These are phyloP conservation scores for Malassezia caprae DNA, from an alignment of 1,284 basidiomycete species.

Conservation along the genomic window DNA sequence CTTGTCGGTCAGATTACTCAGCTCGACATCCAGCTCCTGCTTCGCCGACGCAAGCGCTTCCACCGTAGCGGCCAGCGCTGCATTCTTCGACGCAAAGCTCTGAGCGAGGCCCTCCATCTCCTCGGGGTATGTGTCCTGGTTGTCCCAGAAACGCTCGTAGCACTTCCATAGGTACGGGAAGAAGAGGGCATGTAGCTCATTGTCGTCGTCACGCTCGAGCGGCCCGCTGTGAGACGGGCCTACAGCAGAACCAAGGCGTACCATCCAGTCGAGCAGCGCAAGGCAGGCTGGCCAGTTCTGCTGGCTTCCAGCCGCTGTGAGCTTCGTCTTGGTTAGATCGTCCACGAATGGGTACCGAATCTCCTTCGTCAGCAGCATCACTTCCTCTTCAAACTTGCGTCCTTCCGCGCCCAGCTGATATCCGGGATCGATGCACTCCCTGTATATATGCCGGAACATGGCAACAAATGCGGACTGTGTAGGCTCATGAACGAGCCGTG, in stretches of 20 bases:
- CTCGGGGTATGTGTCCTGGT: slow-evolving; percentile 44
- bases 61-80: slow-evolving; percentile 10
- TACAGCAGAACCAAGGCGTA: slow-evolving; percentile 19
- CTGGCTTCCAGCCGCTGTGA: slow-evolving; percentile 41
- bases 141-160: slow-evolving; percentile 46
- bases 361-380: slow-evolving; percentile 38
- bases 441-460: slow-evolving; percentile 45
- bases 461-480: slow-evolving; percentile 40
- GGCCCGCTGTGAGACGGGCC: slow-evolving; percentile 31
- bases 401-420: slow-evolving; percentile 35
- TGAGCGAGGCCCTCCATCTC: slow-evolving; percentile 35
- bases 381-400: slow-evolving; percentile 44
- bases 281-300: slow-evolving; percentile 45
- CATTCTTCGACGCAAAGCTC: slow-evolving; percentile 28
- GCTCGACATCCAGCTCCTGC: slow-evolving; percentile 26
- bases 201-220: slow-evolving; percentile 32
- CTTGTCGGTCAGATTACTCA: slow-evolving; percentile 23
- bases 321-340: slow-evolving; percentile 45
- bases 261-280: slow-evolving; percentile 47
- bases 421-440: slow-evolving; percentile 34
- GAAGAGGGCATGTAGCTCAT: slow-evolving; percentile 37
- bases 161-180: slow-evolving; percentile 45
- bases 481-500: slow-evolving; percentile 40
- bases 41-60: slow-evolving; percentile 28
- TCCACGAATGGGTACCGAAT: slow-evolving; percentile 43